Percentiles rank a stretch among this genome's conserved stretches.
Conservation (phyloP, 106 monocot species). For the Acanthochlamys bracteata region DNA sequence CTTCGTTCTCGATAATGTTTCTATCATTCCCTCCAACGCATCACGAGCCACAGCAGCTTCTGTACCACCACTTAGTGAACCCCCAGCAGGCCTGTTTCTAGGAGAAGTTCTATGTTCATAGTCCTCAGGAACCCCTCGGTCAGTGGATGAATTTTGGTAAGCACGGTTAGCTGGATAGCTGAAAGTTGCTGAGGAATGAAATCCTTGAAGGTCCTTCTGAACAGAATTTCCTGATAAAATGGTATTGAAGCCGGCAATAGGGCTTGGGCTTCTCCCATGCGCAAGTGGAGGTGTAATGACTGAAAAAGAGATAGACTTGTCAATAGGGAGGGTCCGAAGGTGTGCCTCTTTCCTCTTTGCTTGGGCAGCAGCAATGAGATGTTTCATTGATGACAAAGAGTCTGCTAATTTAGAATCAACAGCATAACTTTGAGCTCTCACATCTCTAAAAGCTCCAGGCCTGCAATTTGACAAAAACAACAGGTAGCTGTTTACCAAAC, state of each 20-base stretch:
- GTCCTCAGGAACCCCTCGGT: constrained; percentile 31
- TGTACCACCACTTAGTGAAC: constrained; percentile 68
- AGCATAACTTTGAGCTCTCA: constrained; percentile 13
- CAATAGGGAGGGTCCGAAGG: constrained; percentile 5
- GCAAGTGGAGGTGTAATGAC: constrained; percentile 18
- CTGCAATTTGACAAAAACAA: constrained; percentile 20
- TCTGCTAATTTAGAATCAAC: constrained; percentile 30
- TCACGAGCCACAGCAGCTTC: constrained; percentile 87
- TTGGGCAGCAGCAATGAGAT: constrained; percentile 96
- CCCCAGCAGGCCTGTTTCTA: constrained; percentile 23
- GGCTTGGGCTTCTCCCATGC: constrained; percentile 51
- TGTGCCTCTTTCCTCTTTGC: constrained; percentile 70
- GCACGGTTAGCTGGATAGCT: constrained; percentile 30
- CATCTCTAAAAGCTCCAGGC: constrained; percentile 15
- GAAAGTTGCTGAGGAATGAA: constrained; percentile 23
- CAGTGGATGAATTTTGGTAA: constrained; percentile 9
- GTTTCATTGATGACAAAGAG: constrained; percentile 52
- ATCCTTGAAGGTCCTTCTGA: constrained; percentile 31
- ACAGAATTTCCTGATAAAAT: constrained; percentile 19
- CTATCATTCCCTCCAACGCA: constrained; percentile 91
- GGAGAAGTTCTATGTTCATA: constrained; percentile 34
- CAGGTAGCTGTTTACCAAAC: constrained; percentile 2
- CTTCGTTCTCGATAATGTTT: constrained; percentile 85
- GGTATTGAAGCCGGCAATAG: constrained; percentile 22
- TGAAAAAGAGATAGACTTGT: constrained; percentile 22